Conservation (phyloP, 1,284 basidiomycete species). For the Leucoagaricus sp. region DNA sequence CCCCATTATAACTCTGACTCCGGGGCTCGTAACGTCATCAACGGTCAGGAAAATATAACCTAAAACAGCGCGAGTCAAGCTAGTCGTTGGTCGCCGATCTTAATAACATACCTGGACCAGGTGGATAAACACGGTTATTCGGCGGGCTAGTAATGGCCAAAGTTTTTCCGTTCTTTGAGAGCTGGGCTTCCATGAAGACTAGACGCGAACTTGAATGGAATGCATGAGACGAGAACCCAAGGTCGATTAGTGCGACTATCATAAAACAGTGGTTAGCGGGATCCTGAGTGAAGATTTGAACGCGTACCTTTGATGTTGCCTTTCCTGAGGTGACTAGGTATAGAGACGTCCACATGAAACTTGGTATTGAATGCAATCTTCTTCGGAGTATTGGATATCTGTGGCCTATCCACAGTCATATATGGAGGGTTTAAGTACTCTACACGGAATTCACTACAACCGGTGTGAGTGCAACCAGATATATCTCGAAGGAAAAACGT, state of each 20-base stretch:
- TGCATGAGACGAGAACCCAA: constrained; percentile 77
- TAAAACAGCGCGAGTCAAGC: neutral
- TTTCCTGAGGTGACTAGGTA: neutral
- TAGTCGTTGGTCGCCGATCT: neutral
- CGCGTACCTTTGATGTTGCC: constrained; percentile 12
- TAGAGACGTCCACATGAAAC: constrained; percentile 39
- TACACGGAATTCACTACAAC: constrained; percentile 82
- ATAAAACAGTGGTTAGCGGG: no score
- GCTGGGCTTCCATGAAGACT: no score
- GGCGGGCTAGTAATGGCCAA: constrained; percentile 51
- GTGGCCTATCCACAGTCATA: constrained; percentile 58
- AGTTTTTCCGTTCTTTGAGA: constrained; percentile 52
- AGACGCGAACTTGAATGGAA: constrained; percentile 74
- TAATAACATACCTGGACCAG: constrained; percentile 62
- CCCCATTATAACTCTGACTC: no score
- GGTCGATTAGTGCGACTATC: constrained; percentile 73
- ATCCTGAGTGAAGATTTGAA: no score
- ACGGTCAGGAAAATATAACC: constrained; percentile 69
- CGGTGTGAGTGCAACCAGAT: no score
- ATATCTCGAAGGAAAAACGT: no score
- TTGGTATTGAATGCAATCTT: constrained; percentile 49
- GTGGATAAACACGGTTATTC: constrained; percentile 66
- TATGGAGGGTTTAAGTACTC: constrained; percentile 60
- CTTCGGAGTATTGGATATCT: constrained; percentile 39
- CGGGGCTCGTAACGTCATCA: constrained; percentile 70